These are phyloP conservation scores for Ulota crispa DNA, from an alignment of 225 moss, liverwort and hornwort species.

Conservation along the genomic window DNA sequence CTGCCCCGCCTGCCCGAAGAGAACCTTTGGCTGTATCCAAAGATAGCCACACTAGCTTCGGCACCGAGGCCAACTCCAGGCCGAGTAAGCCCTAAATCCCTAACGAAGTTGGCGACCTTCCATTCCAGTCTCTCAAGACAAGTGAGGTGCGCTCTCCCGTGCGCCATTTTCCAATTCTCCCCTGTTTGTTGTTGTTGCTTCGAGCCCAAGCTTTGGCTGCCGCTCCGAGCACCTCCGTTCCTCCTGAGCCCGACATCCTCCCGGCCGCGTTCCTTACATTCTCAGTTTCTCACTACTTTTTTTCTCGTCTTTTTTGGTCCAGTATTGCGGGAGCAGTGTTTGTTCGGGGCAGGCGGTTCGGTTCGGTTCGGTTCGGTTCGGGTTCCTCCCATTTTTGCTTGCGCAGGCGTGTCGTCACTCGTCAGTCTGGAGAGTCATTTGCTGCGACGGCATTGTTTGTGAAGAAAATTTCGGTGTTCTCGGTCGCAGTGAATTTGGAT, in stretches of 20 bases:
- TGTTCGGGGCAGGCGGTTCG: slow-evolving; percentile 19
- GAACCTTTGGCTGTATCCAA: neutral
- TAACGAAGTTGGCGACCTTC: neutral
- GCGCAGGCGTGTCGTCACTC: neutral
- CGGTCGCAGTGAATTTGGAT: neutral
- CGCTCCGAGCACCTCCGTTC: neutral
- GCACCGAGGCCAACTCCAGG: neutral
- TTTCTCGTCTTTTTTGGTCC: neutral
- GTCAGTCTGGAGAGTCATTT: neutral
- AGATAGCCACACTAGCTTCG: neutral
- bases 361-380: neutral
- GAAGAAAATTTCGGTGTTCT: neutral
- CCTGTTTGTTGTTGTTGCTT: neutral
- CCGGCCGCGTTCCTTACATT: neutral
- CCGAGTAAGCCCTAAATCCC: slow-evolving; percentile 26
- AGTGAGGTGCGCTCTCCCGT: neutral
- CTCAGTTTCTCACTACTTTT: neutral
- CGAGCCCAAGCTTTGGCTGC: slow-evolving; percentile 12
- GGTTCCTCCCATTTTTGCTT: neutral
- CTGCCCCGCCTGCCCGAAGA: neutral
- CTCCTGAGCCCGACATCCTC: slow-evolving; percentile 4
- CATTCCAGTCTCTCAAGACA: neutral
- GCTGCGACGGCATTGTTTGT: neutral
- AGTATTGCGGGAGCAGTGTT: neutral
- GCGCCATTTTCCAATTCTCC: neutral